Base-by-base conservation (phyloP, 2,329 filamentous ascomycete genomes). In the Akanthomyces lecanii region DNA sequence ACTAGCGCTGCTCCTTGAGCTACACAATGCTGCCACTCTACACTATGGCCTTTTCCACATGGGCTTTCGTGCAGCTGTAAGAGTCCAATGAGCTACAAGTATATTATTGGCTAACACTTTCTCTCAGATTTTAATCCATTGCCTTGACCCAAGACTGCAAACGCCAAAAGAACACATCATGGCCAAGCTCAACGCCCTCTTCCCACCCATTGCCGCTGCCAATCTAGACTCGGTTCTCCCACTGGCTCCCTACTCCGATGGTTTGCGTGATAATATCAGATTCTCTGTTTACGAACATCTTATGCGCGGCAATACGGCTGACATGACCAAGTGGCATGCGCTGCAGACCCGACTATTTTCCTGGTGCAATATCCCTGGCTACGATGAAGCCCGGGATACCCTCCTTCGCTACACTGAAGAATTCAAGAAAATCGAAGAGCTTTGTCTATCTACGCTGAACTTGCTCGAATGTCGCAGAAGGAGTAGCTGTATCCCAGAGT, bases 261-360 rank as follows among this genome's bases (percentile, higher is more conserved):
- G 71, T 0, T 65, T 76, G n/a, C 71, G 73, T 2, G 73, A 73
- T 21, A 76, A 69, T 60, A 70, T 77, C 51, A 70, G 75, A 5
- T 74, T 77, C 47, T 69, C 69, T 10, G 65, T 77, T 1, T 76
- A 72, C 45, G 70, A 75, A 59, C 69, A 75, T 50, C 56, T 77
- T 4, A 71, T 75, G 70, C 66, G 69, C 5, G 62, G 65, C 5
- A 60, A 72, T 23, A 62, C 66, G 0, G 64, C 66, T 16, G 66
- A 67, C 2, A 60, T 64, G 2, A 58, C 68, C 18, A 63, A 69
- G 5, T 66, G 68, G 25, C 65, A 69, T 18, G 57, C 65, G 5
- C 69, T 77, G 18, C 66, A 68, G 45, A 71, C 69, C 63, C 74
- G 71, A 48, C 66, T 77, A n/a, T 67, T 69, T 18, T 66, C 67